Base-by-base conservation (phyloP, 2,329 filamentous ascomycete species). In the Fonsecaea nubica region DNA sequence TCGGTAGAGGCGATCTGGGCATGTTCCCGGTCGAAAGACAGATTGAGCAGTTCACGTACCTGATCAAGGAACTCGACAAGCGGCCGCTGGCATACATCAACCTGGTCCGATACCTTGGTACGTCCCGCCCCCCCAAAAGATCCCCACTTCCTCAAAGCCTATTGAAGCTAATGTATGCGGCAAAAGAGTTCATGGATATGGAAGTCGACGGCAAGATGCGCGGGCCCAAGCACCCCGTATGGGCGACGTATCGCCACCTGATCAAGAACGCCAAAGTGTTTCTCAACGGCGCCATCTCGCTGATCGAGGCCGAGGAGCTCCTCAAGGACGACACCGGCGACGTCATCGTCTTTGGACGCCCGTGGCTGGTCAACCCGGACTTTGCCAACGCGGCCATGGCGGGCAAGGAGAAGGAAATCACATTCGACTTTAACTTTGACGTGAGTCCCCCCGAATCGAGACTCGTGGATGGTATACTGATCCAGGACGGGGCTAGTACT, bases 201-300 rank as follows among this genome's bases (percentile, higher is more conserved):
- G 57, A 60, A 60, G 57, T 60, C 36, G 57, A 60, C 42, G 57
- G 57, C 21, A 60, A 60, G 57, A 60, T 60, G 57, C 57, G 57
- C 5, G 57, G 57, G 1, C 57, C 57, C 21, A 18, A 50, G 21
- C 57, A 60, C n/a, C 36, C 35, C 12, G 57, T 60, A 10, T 60
- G 57, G 57, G 57, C 57, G n/a, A 60, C 57, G 2, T 60, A 60
- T 21, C 38, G 57, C 57, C 40, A 60, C n/a, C 10, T 60, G 42
- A 60, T 60, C 57, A 60, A 60, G 32, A 60, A 60, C 38, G 57
- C 57, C 9, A 60, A 60, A 21, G 35, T 48, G 21, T 60, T 60
- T 40, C 21, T 60, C 3, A 60, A 60, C 38, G 57, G 57, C 38
- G 57, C 57, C 35, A 60, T 60, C 38, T 60, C 57, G 10, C n/a